These are phyloP conservation scores for Picea engelmannii DNA, from an alignment of 83 land plant species.

Conservation along the genomic window DNA sequence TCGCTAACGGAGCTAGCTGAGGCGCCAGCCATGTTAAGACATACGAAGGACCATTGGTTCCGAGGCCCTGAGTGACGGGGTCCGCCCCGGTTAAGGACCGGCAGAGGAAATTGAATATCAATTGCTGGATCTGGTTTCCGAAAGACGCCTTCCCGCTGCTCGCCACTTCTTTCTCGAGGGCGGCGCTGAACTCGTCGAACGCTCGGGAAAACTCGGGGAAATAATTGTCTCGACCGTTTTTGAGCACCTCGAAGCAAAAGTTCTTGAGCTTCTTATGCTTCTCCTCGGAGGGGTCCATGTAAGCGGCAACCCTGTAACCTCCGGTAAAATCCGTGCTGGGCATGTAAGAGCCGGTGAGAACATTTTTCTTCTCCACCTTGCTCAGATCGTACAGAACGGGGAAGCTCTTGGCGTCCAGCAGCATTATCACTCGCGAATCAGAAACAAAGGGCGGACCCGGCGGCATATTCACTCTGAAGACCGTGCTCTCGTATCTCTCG, in stretches of 20 bases:
- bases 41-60: slow-evolving; percentile 19
- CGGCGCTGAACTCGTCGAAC: slow-evolving; percentile 18
- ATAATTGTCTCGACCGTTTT: slow-evolving; percentile 18
- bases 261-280: slow-evolving; percentile 52
- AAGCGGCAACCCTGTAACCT: slow-evolving; percentile 52
- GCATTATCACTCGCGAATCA: slow-evolving; percentile 40
- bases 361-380: slow-evolving; percentile 63
- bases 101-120: slow-evolving; percentile 42
- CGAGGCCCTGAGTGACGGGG: slow-evolving; percentile 22
- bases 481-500: slow-evolving; percentile 56
- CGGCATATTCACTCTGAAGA: slow-evolving; percentile 66
- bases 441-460: slow-evolving; percentile 61
- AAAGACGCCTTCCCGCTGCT: slow-evolving; percentile 35
- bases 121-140: slow-evolving; percentile 17
- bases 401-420: slow-evolving; percentile 68
- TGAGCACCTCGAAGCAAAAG: slow-evolving; percentile 38
- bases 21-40: slow-evolving; percentile 41
- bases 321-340: slow-evolving; percentile 66
- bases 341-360: slow-evolving; percentile 66
- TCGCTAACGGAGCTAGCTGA: slow-evolving; percentile 48
- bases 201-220: slow-evolving; percentile 46
- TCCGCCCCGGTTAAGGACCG: slow-evolving; percentile 21
- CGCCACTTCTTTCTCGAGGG: slow-evolving; percentile 24
- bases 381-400: slow-evolving; percentile 62
- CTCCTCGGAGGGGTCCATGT: slow-evolving; percentile 69